Conservation (phyloP, 2,329 filamentous ascomycete species). For the Cladosporium sp. region DNA sequence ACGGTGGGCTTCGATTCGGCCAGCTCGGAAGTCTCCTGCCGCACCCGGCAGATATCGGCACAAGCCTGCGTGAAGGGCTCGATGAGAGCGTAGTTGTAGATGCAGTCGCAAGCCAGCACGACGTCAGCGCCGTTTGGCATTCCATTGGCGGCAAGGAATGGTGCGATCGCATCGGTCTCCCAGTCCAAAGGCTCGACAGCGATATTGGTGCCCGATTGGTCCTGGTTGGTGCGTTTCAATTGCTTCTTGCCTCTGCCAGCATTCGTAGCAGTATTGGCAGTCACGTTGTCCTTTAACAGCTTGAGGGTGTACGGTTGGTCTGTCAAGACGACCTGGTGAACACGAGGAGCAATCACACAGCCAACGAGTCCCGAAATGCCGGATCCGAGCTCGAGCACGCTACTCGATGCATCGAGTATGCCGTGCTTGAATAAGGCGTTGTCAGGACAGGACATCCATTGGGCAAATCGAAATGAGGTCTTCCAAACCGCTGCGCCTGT, state of each 20-base stretch:
- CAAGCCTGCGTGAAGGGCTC: conserved; percentile 72
- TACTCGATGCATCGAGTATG: conserved; percentile 53
- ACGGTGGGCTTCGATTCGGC: conserved; percentile 53
- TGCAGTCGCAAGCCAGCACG: conserved; percentile 84
- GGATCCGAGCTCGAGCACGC: conserved; percentile 78
- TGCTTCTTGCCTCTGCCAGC: not conserved
- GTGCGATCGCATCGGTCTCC: conserved; percentile 57
- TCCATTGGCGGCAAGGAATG: conserved; percentile 48
- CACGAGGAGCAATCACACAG: conserved; percentile 58
- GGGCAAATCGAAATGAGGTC: conserved; percentile 76
- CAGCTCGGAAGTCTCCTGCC: conserved; percentile 25
- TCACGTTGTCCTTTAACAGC: conserved; percentile 71
- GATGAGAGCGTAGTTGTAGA: conserved; percentile 88
- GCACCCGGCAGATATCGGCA: conserved; percentile 65
- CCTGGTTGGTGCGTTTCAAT: not conserved
- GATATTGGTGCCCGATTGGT: conserved; percentile 14
- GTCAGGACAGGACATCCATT: conserved; percentile 64
- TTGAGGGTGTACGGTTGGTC: conserved; percentile 84
- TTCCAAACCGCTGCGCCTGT: conserved; percentile 86
- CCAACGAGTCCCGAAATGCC: conserved; percentile 80
- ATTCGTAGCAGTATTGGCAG: conserved; percentile 49
- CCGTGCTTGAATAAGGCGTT: conserved; percentile 58
- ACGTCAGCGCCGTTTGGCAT: conserved; percentile 38
- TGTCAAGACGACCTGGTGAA: conserved; percentile 71
- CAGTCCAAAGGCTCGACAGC: conserved; percentile 62